Percentiles rank a stretch among this genome's conserved stretches.
phyloP scores from a whole-genome alignment of 2,329 filamentous ascomycete species.

The Magnaporthiopsis rhizophila region DNA sequence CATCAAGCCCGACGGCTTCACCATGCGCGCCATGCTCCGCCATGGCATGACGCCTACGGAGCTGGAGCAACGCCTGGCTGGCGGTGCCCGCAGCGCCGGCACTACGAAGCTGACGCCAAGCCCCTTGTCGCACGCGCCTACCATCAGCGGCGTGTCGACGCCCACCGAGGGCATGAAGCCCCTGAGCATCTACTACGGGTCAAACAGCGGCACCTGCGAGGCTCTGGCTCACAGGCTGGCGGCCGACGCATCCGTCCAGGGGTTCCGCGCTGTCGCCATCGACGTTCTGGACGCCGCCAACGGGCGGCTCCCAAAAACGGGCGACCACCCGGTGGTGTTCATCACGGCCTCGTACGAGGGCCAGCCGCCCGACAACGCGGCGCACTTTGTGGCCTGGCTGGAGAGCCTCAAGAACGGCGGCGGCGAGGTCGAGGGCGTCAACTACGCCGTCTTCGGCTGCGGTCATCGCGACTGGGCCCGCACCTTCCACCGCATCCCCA shows the following conservation, averaged over 20 bases:
- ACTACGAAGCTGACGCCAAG: neutral
- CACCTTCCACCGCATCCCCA: constrained; percentile 63
- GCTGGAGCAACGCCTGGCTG: constrained; percentile 37
- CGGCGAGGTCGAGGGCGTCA: constrained; percentile 44
- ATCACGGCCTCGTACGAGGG: constrained; percentile 67
- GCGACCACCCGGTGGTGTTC: constrained; percentile 53
- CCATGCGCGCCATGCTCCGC: constrained; percentile 50
- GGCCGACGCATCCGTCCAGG: constrained; percentile 48
- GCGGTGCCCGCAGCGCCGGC: constrained; percentile 41
- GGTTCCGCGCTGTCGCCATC: constrained; percentile 48
- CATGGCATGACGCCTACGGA: constrained; percentile 48
- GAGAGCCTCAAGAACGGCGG: constrained; percentile 35
- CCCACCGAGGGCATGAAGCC: constrained; percentile 27
- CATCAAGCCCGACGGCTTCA: constrained; percentile 56
- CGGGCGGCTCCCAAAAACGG: constrained; percentile 47
- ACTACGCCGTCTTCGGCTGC: constrained; percentile 64
- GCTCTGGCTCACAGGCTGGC: constrained; percentile 57
- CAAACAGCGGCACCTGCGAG: constrained; percentile 69
- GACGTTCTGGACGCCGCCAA: constrained; percentile 54
- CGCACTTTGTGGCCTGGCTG: constrained; percentile 60
- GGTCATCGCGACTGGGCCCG: constrained; percentile 42
- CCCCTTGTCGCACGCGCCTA: constrained; percentile 21
- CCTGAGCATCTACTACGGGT: constrained; percentile 64
- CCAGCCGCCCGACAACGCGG: constrained; percentile 64
- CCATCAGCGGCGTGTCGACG: constrained; percentile 54